Evolutionary conservation across 164 flowering plant species (phyloP).

Genomic region (Sedum album): DNA sequence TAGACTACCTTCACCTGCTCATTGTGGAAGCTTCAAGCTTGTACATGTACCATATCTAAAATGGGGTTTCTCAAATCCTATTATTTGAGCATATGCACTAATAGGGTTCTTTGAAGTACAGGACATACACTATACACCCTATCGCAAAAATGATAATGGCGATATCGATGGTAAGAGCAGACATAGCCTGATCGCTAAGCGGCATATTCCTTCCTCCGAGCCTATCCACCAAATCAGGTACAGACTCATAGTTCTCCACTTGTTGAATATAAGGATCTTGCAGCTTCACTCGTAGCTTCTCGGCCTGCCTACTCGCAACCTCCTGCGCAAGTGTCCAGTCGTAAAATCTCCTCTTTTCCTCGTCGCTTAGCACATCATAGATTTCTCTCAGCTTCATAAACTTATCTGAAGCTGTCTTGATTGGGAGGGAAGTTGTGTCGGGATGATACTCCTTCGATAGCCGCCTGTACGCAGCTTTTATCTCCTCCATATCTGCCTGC

Average conservation of each 20-base stretch:
- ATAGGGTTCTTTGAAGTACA: conserved; percentile 39
- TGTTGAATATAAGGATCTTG: conserved; percentile 71
- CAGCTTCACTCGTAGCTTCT: conserved; percentile 59
- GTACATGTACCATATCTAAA: not conserved
- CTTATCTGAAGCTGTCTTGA: conserved; percentile 67
- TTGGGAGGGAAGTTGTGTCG: conserved; percentile 76
- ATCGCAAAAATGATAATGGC: conserved; percentile 42
- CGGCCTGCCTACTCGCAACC: conserved; percentile 60
- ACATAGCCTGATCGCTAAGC: conserved; percentile 68
- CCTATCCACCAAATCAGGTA: conserved; percentile 78
- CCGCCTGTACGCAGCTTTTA: conserved; percentile 69
- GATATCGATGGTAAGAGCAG: conserved; percentile 63
- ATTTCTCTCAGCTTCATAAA: conserved; percentile 68
- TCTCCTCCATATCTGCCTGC: conserved; percentile 76
- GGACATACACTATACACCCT: conserved; percentile 41
- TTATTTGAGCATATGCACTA: conserved; percentile 5
- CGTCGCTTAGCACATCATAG: conserved; percentile 58
- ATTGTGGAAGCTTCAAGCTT: not conserved
- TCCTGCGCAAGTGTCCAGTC: conserved; percentile 90
- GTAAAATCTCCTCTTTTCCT: conserved; percentile 62
- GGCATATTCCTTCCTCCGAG: conserved; percentile 72
- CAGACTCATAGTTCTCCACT: conserved; percentile 29
- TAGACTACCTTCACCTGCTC: conserved; percentile 7
- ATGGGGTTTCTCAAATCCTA: not conserved
- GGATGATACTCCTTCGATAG: conserved; percentile 91